Percentiles rank a stretch among this genome's conserved stretches.
Evolutionary conservation across 441 rosid genomes (phyloP).

Genomic region (Pelargonium fulgidum): DNA sequence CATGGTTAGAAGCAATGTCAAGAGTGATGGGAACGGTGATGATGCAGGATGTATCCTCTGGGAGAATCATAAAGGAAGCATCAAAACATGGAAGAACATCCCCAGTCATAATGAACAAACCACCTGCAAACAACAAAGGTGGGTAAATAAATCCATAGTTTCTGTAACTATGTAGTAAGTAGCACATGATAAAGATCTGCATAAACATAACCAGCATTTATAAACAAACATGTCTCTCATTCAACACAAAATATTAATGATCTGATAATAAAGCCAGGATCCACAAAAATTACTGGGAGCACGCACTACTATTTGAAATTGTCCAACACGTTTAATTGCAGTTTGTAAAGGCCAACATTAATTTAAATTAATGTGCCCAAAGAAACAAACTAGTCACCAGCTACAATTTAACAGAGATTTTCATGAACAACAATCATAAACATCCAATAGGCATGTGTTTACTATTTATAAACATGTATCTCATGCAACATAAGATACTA

Average conservation of each 20-base stretch:
- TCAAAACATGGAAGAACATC: slow-evolving; percentile 98
- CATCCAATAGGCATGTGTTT: not conserved
- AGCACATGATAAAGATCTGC: no score
- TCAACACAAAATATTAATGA: no score
- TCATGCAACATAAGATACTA: not conserved
- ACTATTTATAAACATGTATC: not conserved
- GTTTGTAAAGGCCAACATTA: not conserved
- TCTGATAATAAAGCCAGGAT: no score
- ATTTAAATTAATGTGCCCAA: not conserved
- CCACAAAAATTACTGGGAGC: not conserved
- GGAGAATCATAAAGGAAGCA: slow-evolving; percentile 66
- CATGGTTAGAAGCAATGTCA: slow-evolving; percentile 90
- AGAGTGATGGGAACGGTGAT: slow-evolving; percentile 90
- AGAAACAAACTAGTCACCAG: not conserved
- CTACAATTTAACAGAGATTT: not conserved
- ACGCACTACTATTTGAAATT: not conserved
- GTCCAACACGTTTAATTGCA: not conserved
- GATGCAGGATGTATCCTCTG: slow-evolving; percentile 71
- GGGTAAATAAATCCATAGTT: not conserved
- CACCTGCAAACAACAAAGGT: slow-evolving; percentile 45
- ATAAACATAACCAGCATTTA: no score
- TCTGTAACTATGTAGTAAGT: not conserved
- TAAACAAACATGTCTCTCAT: no score
- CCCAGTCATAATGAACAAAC: slow-evolving; percentile 87
- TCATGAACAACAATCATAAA: not conserved